Base-by-base conservation (phyloP, 306 rosid species). In the Morella rubra region DNA sequence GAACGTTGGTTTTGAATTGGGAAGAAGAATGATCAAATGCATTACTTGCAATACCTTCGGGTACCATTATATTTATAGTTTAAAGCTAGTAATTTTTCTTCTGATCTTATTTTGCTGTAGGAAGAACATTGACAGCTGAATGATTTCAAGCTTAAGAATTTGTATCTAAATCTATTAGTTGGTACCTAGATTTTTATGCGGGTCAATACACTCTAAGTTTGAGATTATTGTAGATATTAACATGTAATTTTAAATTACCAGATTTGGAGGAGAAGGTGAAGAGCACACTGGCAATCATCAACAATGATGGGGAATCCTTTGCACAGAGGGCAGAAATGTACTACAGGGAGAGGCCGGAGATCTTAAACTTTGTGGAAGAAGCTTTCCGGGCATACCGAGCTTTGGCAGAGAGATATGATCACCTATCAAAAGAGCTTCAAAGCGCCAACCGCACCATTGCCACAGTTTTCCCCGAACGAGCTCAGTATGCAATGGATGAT, bases 251-350 rank as follows among this genome's bases (percentile, higher is more conserved):
- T 64, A 44, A 32, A 74, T 69, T 75, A 45, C 83, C 86, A 96
- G 98, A 92, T 77, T 91, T 96, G 99, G 98, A 96, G 85, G 93
- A 90, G 76, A 90, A 80, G 83, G 92, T 89, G 58, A 80, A 42
- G 0, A 78, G 44, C 69, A 81, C 93, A 52, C 96, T 92, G 59
- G 79, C 73, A 80, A 91, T 96, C 84, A 84, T 96, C 49, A 81
- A 96, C 18, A 71, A 85, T 7, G 89, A 81, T 27, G 99, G 99
- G 37, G 99, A 96, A 73, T 85, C 99, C 18, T 92, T 96, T 81
- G 88, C 91, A 19, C 78, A 89, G 82, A 92, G 96, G 83, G 99
- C 97, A 54, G 97, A 96, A 88, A 96, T 91, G 98, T 96, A 90
- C 87, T 96, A 91, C 83, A 82, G 76, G 67, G 87, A 84, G 82